Base-by-base conservation (phyloP, 2,329 filamentous ascomycete species). In the Fusarium protoensiforme region DNA sequence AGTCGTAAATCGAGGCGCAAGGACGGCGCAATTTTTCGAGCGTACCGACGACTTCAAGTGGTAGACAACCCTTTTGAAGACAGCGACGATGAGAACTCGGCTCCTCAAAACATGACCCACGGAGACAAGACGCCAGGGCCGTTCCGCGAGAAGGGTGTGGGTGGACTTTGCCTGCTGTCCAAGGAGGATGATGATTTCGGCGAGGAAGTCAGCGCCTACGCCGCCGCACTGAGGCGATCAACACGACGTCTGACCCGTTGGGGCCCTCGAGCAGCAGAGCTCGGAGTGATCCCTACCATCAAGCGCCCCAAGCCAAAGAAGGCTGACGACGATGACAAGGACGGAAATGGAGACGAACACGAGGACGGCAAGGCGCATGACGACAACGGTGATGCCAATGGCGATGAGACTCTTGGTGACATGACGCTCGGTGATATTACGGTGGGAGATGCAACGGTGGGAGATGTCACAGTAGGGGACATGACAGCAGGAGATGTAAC, bases 171-270 rank as follows among this genome's bases (percentile, higher is more conserved):
- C 61, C 91, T 89, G 35, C 83, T 93, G 0, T 83, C 83, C 22
- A 82, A 84, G 18, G 93, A 95, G 79, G 82, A 86, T 0, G 92
- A 94, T 69, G 93, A 96, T 81, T 93, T 91, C 74, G 94, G 94
- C 48, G 94, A 96, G 80, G 93, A 96, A 80, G 87, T 90, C 7
- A 87, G 88, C 63, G 86, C 89, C 2, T 92, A 93, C 66, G 88
- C 90, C 5, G 90, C 92, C 13, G 88, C 93, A 9, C 83, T 96
- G 20, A 85, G 91, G 61, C 88, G 92, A 18, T 87, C 88, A 1
- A 84, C 87, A 22, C 87, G 94, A 31, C 87, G 94, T 43, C 84
- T 96, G n/a, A 84, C 88, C 61, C 88, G 93, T 35, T 96, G 94
- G 94, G 84, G 84, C n/a, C 82, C 83, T 4, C 83, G 81, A 13